phyloP scores from a whole-genome alignment of 768 basidiomycete genomes.

The Tricholomella constricta region DNA sequence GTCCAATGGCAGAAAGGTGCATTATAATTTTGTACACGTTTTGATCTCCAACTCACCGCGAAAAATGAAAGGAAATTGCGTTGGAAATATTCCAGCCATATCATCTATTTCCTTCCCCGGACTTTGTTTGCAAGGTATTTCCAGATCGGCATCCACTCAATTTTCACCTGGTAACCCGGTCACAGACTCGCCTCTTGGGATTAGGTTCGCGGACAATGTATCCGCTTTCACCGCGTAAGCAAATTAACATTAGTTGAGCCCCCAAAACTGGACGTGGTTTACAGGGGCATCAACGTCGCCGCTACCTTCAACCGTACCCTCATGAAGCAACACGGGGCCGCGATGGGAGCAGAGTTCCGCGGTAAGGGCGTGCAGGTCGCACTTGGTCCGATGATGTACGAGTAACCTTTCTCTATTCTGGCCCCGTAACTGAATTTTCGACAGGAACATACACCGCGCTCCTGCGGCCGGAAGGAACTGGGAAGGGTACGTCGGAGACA shows the following conservation, averaged over 20 bases:
- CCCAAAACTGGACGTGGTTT: not conserved
- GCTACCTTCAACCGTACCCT: constrained; percentile 56
- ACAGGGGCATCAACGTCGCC: constrained; percentile 52
- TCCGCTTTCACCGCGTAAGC: constrained; percentile 54
- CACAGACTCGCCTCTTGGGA: constrained; percentile 50
- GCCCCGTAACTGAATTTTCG: not conserved
- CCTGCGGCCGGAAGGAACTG: constrained; percentile 53
- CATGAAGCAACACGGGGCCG: constrained; percentile 55
- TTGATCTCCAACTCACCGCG: not conserved
- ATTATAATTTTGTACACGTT: not conserved
- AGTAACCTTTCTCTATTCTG: not conserved
- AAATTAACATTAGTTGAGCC: not conserved
- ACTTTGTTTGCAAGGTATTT: constrained; percentile 48
- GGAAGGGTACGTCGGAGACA: constrained; percentile 43
- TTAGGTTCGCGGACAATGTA: constrained; percentile 46
- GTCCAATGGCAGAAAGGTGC: constrained; percentile 45
- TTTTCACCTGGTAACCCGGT: too few relatives aligned
- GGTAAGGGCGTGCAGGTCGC: constrained; percentile 62
- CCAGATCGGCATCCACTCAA: too few relatives aligned
- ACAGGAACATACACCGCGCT: constrained; percentile 46
- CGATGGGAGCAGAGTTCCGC: constrained; percentile 61
- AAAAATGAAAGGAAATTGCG: constrained; percentile 38
- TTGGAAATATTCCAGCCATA: constrained; percentile 52
- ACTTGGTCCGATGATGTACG: constrained; percentile 52
- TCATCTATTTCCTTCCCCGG: constrained; percentile 50